Conservation (phyloP, 2,329 filamentous ascomycete species). For the Nakataea oryzae region DNA sequence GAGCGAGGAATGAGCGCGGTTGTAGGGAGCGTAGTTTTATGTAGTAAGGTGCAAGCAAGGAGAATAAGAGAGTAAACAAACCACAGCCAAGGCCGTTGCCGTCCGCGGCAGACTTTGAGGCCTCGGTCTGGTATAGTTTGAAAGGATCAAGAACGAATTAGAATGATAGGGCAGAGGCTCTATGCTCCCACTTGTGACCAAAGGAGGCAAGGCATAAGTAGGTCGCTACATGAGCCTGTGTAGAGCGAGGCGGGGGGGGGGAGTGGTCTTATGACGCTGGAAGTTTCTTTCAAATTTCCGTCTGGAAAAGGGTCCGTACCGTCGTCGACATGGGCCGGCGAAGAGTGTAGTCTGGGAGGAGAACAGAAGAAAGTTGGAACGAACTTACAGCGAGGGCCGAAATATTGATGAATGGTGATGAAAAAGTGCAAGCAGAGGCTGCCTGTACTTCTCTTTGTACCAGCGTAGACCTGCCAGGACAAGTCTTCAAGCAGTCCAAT, state of each 20-base stretch:
- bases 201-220: neutral
- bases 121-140: no score
- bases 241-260: neutral
- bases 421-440: neutral
- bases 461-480: no score
- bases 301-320: neutral
- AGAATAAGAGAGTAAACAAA: no score
- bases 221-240: neutral
- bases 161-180: no score
- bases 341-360: neutral
- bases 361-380: neutral
- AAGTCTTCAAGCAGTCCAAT: neutral
- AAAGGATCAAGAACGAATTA: no score
- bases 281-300: neutral
- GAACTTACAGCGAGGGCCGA: neutral
- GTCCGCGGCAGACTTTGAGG: no score
- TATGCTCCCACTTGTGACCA: no score
- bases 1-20: neutral
- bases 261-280: neutral
- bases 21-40: no score
- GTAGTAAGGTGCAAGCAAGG: no score
- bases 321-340: no score
- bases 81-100: no score
- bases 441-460: neutral
- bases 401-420: neutral